phyloP scores from a whole-genome alignment of 225 moss, liverwort and hornwort genomes.

The Bryum argenteum region DNA sequence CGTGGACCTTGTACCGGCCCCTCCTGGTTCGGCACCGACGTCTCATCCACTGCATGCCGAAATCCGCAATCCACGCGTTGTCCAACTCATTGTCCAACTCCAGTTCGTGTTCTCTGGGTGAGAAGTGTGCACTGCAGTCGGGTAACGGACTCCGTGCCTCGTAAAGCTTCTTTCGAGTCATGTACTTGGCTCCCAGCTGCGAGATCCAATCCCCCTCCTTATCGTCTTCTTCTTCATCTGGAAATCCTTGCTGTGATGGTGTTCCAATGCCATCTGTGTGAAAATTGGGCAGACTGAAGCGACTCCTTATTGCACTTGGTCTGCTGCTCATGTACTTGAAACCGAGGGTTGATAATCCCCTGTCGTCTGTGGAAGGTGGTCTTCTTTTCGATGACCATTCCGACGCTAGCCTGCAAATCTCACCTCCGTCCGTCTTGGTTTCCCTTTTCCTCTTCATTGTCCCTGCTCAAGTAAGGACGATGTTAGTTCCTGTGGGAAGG shows the following conservation, averaged over 20 bases:
- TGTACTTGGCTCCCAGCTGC: slow-evolving; percentile 49
- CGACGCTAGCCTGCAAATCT: slow-evolving; percentile 46
- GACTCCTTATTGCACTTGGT: slow-evolving; percentile 42
- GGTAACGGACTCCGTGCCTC: slow-evolving; percentile 27
- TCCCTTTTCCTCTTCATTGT: slow-evolving; percentile 58
- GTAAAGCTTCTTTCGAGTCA: slow-evolving; percentile 47
- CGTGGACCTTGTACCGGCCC: slow-evolving; percentile 44
- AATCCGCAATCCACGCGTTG: slow-evolving; percentile 58
- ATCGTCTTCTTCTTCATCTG: slow-evolving; percentile 38
- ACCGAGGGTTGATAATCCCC: slow-evolving; percentile 40
- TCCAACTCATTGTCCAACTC: slow-evolving; percentile 52
- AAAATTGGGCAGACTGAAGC: slow-evolving; percentile 10
- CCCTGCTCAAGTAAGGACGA: slow-evolving; percentile 9
- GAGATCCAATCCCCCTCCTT: slow-evolving; percentile 54
- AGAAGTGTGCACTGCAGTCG: slow-evolving; percentile 37
- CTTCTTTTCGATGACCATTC: slow-evolving; percentile 46
- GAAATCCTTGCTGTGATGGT: neutral
- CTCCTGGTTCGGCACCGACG: slow-evolving; percentile 39
- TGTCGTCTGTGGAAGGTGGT: slow-evolving; percentile 36
- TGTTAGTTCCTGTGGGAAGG: neutral
- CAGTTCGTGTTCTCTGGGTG: slow-evolving; percentile 38
- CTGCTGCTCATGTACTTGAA: slow-evolving; percentile 57
- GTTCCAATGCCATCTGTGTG: slow-evolving; percentile 16
- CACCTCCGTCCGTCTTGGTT: slow-evolving; percentile 32
- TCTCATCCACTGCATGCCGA: slow-evolving; percentile 52